Base-by-base conservation (phyloP, 805 yeast species). In the Candida insectalens region DNA sequence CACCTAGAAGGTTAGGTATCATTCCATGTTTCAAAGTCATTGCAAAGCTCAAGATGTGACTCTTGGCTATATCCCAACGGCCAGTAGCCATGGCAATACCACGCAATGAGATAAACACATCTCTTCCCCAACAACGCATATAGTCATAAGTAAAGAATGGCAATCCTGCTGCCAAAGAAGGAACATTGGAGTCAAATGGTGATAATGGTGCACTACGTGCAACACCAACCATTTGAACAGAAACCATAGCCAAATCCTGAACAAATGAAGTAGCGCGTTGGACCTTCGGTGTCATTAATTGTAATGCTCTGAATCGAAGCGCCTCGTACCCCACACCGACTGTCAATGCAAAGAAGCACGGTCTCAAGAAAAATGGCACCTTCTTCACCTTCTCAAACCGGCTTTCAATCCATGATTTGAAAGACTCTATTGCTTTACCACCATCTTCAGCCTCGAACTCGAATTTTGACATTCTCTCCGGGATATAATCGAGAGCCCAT, bases 111-210 rank as follows among this genome's bases (percentile, higher is more conserved):
- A 89, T 80, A 53, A 92, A 92, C 1, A 87, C 94, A 57, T 89
- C 98, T 51, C 98, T 71, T 16, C 98, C 98, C 98, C 98, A 89
- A 53, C 96, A 85, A 55, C 98, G 70, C 95, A 89, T 87, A 56
- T 82, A 88, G 43, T 81, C 85, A 38, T 70, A 71, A 51, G 92
- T 78, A 60, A 89, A 89, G 57, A 87, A 96, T 2, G 98, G 98
- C 40, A 89, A 67, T 2, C 97, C 98, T 2, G 98, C 98, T 12
- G 97, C 95, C 72, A 89, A 65, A 27, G 83, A 73, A 2, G 94
- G 82, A n/a, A 12, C 15, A n/a, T 16, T 18, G 28, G 65, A 59
- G 8, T 65, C 59, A 27, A 60, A 61, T 2, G 97, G 94, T 19
- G 66, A 59, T 35, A 92, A 64, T 0, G 96, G 83, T 1, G 96